phyloP scores from a whole-genome alignment of 2,329 filamentous ascomycete genomes.

The Aspergillus sp. region DNA sequence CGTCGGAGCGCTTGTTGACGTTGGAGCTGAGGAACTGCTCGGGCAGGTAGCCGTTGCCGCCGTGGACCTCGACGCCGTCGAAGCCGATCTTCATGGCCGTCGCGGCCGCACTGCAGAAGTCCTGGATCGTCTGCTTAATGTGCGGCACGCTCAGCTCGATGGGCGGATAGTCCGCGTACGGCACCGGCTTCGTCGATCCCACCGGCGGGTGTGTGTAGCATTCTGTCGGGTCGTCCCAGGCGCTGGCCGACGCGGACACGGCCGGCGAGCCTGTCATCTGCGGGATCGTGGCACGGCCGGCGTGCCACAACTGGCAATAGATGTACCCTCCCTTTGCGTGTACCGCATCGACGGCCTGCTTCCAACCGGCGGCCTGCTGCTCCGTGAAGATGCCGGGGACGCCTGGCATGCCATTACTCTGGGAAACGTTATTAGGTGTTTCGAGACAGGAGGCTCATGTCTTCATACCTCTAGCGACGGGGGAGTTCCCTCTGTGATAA shows the following conservation, averaged over 20 bases:
- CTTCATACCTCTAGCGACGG: constrained; percentile 31
- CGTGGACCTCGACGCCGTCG: constrained; percentile 44
- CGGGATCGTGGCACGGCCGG: constrained; percentile 39
- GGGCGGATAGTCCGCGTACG: constrained; percentile 35
- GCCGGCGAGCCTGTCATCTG: constrained; percentile 31
- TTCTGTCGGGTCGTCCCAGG: constrained; percentile 38
- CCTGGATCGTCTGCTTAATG: constrained; percentile 35
- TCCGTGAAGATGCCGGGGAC: constrained; percentile 25
- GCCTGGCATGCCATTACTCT: constrained; percentile 32
- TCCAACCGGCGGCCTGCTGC: constrained; percentile 42
- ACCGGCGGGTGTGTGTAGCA: constrained; percentile 33
- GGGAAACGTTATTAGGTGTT: neutral
- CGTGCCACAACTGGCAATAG: constrained; percentile 34
- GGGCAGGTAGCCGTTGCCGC: constrained; percentile 42
- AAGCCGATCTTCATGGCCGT: constrained; percentile 49
- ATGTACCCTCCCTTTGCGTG: constrained; percentile 44
- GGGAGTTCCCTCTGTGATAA: constrained; percentile 31
- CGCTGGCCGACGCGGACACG: constrained; percentile 34
- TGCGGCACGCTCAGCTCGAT: constrained; percentile 38
- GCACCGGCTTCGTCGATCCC: constrained; percentile 25
- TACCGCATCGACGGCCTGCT: constrained; percentile 42
- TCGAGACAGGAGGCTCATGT: neutral
- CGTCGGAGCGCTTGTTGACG: constrained; percentile 42
- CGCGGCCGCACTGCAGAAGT: constrained; percentile 38
- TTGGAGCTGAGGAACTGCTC: constrained; percentile 46